Percentiles rank a stretch among this genome's conserved stretches.
phyloP scores from a whole-genome alignment of 108 stramenopile genomes.

The Fragilariopsis cylindrus region DNA sequence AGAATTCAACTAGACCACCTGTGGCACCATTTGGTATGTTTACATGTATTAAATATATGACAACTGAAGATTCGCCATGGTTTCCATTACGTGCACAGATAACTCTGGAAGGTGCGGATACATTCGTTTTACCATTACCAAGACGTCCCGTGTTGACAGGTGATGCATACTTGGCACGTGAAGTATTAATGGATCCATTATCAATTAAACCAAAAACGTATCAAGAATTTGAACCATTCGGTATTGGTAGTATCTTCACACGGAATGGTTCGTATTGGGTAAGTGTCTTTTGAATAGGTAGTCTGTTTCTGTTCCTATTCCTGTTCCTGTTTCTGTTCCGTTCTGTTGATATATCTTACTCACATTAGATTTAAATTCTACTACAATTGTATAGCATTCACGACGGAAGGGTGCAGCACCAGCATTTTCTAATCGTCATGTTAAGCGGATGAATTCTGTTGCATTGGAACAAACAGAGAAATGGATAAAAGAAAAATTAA shows the following conservation, averaged over 20 bases:
- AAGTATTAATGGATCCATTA: slow-evolving; percentile 11
- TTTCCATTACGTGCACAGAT: slow-evolving; percentile 18
- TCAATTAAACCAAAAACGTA: slow-evolving; percentile 19
- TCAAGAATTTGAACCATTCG: slow-evolving; percentile 9
- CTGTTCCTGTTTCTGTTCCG: not conserved
- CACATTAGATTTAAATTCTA: not conserved
- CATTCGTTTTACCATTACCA: slow-evolving; percentile 14
- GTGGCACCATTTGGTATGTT: slow-evolving; percentile 23
- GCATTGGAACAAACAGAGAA: slow-evolving; percentile 25
- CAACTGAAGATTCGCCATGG: slow-evolving; percentile 19
- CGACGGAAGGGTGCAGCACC: slow-evolving; percentile 34
- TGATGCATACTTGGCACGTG: slow-evolving; percentile 2
- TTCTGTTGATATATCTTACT: not conserved
- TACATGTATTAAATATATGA: slow-evolving; percentile 17
- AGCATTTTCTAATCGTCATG: slow-evolving; percentile 38
- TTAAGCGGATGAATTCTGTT: slow-evolving; percentile 41
- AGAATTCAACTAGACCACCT: not conserved
- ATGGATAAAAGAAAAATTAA: slow-evolving; percentile 31
- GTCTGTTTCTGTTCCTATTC: not conserved
- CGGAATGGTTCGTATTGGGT: slow-evolving; percentile 17
- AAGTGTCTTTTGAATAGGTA: not conserved
- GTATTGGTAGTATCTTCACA: slow-evolving; percentile 12
- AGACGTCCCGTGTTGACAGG: slow-evolving; percentile 16
- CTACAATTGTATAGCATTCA: not conserved
- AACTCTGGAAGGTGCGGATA: slow-evolving; percentile 4